A percentile compares a stretch with the other conserved stretches of the same genome.
Evolutionary conservation across 305 asterid genomes (phyloP).

Genomic region (Fraxinus albicans): DNA sequence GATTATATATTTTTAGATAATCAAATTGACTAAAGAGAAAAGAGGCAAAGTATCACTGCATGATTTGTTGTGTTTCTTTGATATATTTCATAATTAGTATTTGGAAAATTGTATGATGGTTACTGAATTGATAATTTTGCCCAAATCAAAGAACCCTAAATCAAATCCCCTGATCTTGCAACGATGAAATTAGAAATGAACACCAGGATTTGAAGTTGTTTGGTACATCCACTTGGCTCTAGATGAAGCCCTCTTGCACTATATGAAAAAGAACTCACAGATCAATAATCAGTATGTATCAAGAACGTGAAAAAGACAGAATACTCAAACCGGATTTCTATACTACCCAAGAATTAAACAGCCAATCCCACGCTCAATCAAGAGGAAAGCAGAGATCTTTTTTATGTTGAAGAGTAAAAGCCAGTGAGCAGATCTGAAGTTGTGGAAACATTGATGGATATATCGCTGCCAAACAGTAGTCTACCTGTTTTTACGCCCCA

Average conservation of each 20-base stretch:
- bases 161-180: neutral
- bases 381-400: neutral
- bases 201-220: neutral
- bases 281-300: neutral
- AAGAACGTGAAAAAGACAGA: neutral
- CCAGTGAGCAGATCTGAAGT: neutral
- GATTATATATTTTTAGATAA: neutral
- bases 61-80: neutral
- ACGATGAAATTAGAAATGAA: neutral
- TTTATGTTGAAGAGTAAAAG: neutral
- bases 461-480: neutral
- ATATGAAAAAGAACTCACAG: neutral
- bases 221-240: neutral
- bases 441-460: neutral
- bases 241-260: neutral
- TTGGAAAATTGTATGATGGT: neutral
- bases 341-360: neutral
- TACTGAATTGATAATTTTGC: neutral
- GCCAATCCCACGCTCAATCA: neutral
- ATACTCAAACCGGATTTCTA: neutral
- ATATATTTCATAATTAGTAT: neutral
- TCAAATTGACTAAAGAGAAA: neutral
- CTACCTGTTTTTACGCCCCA: neutral
- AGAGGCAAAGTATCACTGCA: neutral
- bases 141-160: neutral